phyloP scores from a whole-genome alignment of 805 yeast species.

The Spathaspora boniae region DNA sequence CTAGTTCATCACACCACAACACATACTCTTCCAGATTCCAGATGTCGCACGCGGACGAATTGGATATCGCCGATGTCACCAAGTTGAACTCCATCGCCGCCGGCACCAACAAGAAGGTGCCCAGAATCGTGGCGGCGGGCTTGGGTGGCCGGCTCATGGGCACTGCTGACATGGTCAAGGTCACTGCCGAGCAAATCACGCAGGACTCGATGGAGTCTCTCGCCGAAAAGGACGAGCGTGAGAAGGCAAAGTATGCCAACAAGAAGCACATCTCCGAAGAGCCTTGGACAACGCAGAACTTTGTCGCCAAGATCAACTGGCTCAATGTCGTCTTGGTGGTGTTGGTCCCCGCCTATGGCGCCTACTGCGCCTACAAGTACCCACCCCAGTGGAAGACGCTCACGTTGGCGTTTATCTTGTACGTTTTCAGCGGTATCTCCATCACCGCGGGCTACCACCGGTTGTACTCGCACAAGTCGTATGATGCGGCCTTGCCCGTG shows the following conservation, averaged over 20 bases:
- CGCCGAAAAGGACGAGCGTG: slow-evolving; percentile 36
- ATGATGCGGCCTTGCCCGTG: slow-evolving; percentile 58
- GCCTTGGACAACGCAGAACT: slow-evolving; percentile 72
- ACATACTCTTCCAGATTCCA: too few relatives aligned
- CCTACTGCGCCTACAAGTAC: slow-evolving; percentile 39
- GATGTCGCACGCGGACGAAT: slow-evolving; percentile 13
- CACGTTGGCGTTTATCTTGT: slow-evolving; percentile 50
- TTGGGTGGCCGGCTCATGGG: slow-evolving; percentile 79
- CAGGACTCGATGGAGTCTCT: slow-evolving; percentile 45
- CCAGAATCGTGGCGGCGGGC: slow-evolving; percentile 75
- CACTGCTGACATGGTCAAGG: slow-evolving; percentile 64
- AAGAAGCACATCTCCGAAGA: slow-evolving; percentile 66
- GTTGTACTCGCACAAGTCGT: slow-evolving; percentile 74
- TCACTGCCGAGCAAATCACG: slow-evolving; percentile 62
- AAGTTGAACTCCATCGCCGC: slow-evolving; percentile 78
- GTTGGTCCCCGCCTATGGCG: slow-evolving; percentile 56
- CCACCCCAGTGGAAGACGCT: slow-evolving; percentile 53
- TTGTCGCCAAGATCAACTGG: slow-evolving; percentile 79
- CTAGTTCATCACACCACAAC: too few relatives aligned
- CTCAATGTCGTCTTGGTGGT: slow-evolving; percentile 64
- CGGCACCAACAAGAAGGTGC: slow-evolving; percentile 67
- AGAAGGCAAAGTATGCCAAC: slow-evolving; percentile 37
- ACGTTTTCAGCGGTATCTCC: slow-evolving; percentile 63
- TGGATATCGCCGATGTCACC: slow-evolving; percentile 52
- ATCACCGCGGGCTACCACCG: slow-evolving; percentile 86